Evolutionary conservation across 2,329 filamentous ascomycete species (phyloP), one percentile per base, ranked within the genome.

Genomic region (Onygenales sp.): DNA sequence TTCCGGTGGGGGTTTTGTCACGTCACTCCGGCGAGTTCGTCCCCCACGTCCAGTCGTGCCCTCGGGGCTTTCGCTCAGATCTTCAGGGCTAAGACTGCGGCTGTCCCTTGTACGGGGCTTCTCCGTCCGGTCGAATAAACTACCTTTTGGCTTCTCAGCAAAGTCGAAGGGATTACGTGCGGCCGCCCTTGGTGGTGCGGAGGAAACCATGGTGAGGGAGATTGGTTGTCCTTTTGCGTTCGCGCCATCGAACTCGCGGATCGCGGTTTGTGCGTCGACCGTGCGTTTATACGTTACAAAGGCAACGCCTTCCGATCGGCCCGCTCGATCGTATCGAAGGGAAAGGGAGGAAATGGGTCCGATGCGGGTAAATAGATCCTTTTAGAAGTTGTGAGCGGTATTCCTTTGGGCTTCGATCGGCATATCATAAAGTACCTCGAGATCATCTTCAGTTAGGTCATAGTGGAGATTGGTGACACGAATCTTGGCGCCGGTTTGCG

Each of bases 221-320:
- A 95, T 95, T 3, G 89, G 89, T 71, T 92, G 88, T 48, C 87
- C 86, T 62, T 93, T 91, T 54, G 91, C 91, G 66, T 95, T 95
- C 58, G 90, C 90, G 53, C 89, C 89, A 66, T 96, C 85, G 65
- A 86, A 96, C 62, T 95, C 86, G 52, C 76, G 78, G 53, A 95
- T 79, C 2, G 91, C 91, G 45, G 80, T 77, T 61, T 79, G 75
- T 8, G 91, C 91, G 68, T 95, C 87, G 47, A 81, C 78, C 49
- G 80, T 73, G 53, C 75, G 76, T 60, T 84, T 80, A 71, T 94
- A 95, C 7, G 86, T 91, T 48, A 96, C 86, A 64, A 83, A 93
- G 6, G 90, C 91, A 39, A 85, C 79, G 53, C 91, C 91, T 63
- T 91, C 85, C 2, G 89, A 95, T 63, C 91, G 87, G 54, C 91